Percentiles rank a stretch among this genome's conserved stretches.
These are phyloP conservation scores for Pythium rhizo-oryzae DNA, from an alignment of 352 stramenopile genomes.

Conservation along the genomic window DNA sequence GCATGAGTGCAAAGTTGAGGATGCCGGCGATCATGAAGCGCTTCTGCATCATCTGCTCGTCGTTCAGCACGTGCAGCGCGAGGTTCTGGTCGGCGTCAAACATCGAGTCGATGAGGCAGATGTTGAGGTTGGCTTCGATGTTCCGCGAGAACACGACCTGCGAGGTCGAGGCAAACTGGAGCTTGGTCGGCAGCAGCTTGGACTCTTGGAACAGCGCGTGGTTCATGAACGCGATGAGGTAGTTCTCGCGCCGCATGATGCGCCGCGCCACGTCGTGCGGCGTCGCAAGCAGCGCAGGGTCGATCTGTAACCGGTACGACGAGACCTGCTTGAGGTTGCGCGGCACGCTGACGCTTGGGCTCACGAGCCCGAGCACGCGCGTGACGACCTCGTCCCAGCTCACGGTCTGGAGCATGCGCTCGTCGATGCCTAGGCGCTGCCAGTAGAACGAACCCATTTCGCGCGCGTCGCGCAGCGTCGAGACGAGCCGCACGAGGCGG, in stretches of 20 bases:
- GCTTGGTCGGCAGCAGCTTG: constrained; percentile 62
- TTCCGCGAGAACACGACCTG: constrained; percentile 88
- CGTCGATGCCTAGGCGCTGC: constrained; percentile 90
- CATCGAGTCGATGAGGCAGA: constrained; percentile 97
- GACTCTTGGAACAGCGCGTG: constrained; percentile 92
- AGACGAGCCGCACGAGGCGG: constrained; percentile 78
- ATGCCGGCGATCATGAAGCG: constrained; percentile 94
- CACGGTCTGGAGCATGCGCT: constrained; percentile 81
- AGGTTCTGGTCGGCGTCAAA: constrained; percentile 87
- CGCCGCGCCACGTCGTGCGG: constrained; percentile 93
- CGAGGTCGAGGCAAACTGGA: constrained; percentile 76
- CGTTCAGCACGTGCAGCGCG: constrained; percentile 90
- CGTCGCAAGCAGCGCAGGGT: constrained; percentile 71
- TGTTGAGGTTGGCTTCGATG: constrained; percentile 95
- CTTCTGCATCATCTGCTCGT: constrained; percentile 91
- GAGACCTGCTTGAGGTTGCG: constrained; percentile 88
- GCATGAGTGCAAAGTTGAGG: constrained; percentile 94
- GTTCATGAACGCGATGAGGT: constrained; percentile 98
- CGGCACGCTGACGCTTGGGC: constrained; percentile 58
- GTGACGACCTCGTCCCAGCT: constrained; percentile 91
- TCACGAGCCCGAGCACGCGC: constrained; percentile 74
- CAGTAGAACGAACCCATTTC: constrained; percentile 94
- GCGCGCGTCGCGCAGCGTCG: constrained; percentile 83
- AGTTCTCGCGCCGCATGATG: constrained; percentile 99
- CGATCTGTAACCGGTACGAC: constrained; percentile 81